These are phyloP conservation scores for Penicillium digitatum DNA, from an alignment of 2,329 filamentous ascomycete species.

Conservation along the genomic window DNA sequence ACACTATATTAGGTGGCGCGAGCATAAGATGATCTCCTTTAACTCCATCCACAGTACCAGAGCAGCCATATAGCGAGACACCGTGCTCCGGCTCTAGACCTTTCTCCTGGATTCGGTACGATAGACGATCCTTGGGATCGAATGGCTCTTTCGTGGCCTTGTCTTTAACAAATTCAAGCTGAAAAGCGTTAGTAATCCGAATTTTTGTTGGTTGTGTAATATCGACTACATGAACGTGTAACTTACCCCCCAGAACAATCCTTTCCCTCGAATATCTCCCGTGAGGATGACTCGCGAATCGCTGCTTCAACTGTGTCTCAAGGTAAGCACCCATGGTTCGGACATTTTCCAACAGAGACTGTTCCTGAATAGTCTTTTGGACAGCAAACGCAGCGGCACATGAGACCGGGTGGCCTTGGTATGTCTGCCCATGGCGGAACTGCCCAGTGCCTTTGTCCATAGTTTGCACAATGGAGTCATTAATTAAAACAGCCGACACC, in stretches of 20 bases:
- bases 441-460: constrained; percentile 47
- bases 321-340: constrained; percentile 48
- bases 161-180: constrained; percentile 57
- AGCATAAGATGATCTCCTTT: constrained; percentile 66
- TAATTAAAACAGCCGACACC: constrained; percentile 54
- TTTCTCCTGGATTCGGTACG: constrained; percentile 50
- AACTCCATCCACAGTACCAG: constrained; percentile 57
- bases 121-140: constrained; percentile 43
- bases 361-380: constrained; percentile 56
- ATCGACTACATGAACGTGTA: background rate
- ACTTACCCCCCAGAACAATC: constrained; percentile 58
- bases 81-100: constrained; percentile 44
- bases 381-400: constrained; percentile 60
- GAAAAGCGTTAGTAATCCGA: background rate
- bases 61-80: constrained; percentile 62
- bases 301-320: constrained; percentile 42
- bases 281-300: constrained; percentile 45
- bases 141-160: constrained; percentile 55
- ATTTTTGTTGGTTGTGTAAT: background rate
- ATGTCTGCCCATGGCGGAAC: constrained; percentile 59
- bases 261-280: constrained; percentile 56
- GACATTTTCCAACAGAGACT: constrained; percentile 59
- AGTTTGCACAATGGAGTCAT: constrained; percentile 47
- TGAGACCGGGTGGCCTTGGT: constrained; percentile 56
- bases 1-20: constrained; percentile 65